Base-by-base conservation (phyloP, 2,329 filamentous ascomycete species). In the Fusarium luffae region DNA sequence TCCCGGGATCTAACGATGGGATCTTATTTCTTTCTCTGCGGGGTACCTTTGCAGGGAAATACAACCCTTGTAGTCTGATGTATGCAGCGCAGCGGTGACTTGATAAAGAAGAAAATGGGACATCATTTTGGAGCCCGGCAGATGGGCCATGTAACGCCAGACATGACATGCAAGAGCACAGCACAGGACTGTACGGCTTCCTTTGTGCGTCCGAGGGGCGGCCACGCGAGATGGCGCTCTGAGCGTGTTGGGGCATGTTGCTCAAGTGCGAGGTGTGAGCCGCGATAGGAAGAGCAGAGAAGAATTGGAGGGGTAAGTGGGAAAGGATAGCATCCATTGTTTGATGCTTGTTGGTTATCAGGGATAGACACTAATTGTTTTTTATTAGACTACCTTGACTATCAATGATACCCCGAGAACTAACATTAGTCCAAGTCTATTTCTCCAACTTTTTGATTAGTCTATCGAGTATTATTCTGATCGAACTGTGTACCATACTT, bases 161-260 rank as follows among this genome's bases (percentile, higher is more conserved):
- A 25, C 30, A 43, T 63, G 49, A 40, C 59, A 41, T 51, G 58
- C 30, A 56, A 56, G n/a, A 47, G 43, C 48, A 63, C 66, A 47
- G n/a, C 37, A 63, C 66, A 66, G 63, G 42, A 52, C 44, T 40
- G 34, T 42, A 49, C 42, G 41, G 60, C 51, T 64, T 57, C 43
- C 48, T 68, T 60, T 66, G 65, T 69, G 52, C 51, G 54, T 75
- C 67, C 51, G 70, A 68, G 61, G 60, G 71, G 68, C 70, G 63
- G 68, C 73, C 73, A 75, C 73, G 73, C 73, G 73, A 74, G 73
- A 75, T 75, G 69, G 67, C 69, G 71, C 69, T 70, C 67, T 55
- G 37, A 46, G 54, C 10, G 51, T 63, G 66, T 59, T 63, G 62
- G 62, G 66, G 46, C 66, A 51, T 54, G 54, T 55, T 52, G 42